phyloP scores from a whole-genome alignment of 1,284 basidiomycete species.

The Cystobasidiaceae sp. region DNA sequence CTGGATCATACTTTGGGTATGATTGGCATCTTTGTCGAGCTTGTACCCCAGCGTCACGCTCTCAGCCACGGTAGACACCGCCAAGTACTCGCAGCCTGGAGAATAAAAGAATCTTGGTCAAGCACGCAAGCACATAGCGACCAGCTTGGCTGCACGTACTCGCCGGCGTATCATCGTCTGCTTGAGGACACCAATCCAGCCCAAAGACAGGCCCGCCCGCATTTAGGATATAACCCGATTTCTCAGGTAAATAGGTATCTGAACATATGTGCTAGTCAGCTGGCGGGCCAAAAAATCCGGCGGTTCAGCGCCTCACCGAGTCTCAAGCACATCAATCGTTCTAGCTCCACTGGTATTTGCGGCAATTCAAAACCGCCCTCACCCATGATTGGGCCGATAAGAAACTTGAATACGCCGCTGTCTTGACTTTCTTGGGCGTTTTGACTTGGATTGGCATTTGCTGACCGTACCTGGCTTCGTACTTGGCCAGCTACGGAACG shows the following conservation, averaged over 20 bases:
- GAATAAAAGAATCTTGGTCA: neutral
- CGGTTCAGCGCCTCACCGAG: slow-evolving; percentile 54
- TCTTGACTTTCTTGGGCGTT: slow-evolving; percentile 50
- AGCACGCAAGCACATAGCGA: neutral
- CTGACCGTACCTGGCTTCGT: neutral
- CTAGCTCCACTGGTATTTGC: slow-evolving; percentile 54
- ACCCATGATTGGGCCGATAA: neutral
- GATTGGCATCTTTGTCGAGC: neutral
- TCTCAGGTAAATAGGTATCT: slow-evolving; percentile 40
- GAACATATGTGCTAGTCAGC: slow-evolving; percentile 32
- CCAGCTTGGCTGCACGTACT: neutral
- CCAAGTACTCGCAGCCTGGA: slow-evolving; percentile 63
- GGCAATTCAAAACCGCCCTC: slow-evolving; percentile 47
- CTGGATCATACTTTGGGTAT: slow-evolving; percentile 42
- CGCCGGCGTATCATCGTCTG: slow-evolving; percentile 52
- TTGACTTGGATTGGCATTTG: neutral
- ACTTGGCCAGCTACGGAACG: slow-evolving; percentile 2
- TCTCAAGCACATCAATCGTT: slow-evolving; percentile 55
- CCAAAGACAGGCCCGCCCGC: slow-evolving; percentile 80
- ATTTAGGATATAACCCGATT: slow-evolving; percentile 62
- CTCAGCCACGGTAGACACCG: slow-evolving; percentile 64
- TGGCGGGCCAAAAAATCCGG: neutral
- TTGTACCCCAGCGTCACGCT: slow-evolving; percentile 33
- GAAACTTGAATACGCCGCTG: slow-evolving; percentile 56
- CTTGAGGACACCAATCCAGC: slow-evolving; percentile 81